Evolutionary conservation across 768 basidiomycete genomes (phyloP).

Genomic region (Peribolospora baueri): DNA sequence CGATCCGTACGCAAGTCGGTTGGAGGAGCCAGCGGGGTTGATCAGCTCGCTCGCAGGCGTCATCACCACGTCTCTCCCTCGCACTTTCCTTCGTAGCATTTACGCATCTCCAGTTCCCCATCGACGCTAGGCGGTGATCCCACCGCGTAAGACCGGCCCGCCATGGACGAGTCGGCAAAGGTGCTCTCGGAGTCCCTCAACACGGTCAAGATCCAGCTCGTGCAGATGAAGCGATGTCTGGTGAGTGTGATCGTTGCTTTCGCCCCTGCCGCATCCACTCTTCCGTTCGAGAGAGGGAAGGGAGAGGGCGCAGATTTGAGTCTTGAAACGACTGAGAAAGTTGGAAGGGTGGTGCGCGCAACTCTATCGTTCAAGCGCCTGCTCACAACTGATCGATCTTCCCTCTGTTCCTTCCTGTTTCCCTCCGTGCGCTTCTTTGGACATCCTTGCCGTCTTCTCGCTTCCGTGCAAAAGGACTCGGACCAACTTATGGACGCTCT

Average conservation of each 20-base stretch:
- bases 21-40: too few relatives aligned
- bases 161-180: background rate
- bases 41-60: too few relatives aligned
- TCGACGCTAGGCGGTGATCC: too few relatives aligned
- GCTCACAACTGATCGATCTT: background rate
- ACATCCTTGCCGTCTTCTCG: too few relatives aligned
- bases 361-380: background rate
- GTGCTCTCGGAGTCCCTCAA: conserved; percentile 7
- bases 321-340: too few relatives aligned
- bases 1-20: too few relatives aligned
- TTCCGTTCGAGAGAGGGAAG: background rate
- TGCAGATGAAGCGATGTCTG: conserved; percentile 9
- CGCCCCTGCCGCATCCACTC: background rate
- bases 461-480: conserved; percentile 34
- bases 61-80: too few relatives aligned
- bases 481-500: conserved; percentile 98
- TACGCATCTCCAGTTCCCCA: too few relatives aligned
- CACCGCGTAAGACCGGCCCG: too few relatives aligned
- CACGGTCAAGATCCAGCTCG: conserved; percentile 10
- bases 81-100: too few relatives aligned
- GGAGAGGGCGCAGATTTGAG: too few relatives aligned
- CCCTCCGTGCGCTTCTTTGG: too few relatives aligned
- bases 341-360: background rate
- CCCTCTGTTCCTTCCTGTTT: background rate
- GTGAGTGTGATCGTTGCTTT: conserved; percentile 1